Percentiles rank a stretch among this genome's conserved stretches.
Evolutionary conservation across 2,329 filamentous ascomycete genomes (phyloP).

Genomic region (Bretziella fagacearum): DNA sequence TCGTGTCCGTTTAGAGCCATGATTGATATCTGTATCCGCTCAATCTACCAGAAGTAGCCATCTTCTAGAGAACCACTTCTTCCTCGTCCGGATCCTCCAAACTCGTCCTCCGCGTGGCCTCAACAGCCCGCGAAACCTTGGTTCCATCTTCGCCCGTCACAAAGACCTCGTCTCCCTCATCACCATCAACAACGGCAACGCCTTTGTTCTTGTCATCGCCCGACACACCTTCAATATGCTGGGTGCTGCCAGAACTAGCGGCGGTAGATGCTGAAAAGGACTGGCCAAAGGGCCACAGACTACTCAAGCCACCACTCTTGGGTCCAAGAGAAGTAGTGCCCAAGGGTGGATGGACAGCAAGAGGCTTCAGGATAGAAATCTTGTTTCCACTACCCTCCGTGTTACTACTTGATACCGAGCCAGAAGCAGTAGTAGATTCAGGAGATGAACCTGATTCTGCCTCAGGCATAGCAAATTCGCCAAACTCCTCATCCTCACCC

Average conservation of each 20-base stretch:
- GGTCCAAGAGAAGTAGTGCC: constrained; percentile 19
- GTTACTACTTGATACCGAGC: constrained; percentile 10
- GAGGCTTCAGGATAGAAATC: constrained; percentile 35
- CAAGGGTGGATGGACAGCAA: constrained; percentile 34
- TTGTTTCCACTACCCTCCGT: constrained; percentile 20
- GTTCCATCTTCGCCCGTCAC: constrained; percentile 25
- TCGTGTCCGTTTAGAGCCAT: too few relatives aligned
- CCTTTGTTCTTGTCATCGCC: constrained; percentile 15
- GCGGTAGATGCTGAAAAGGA: not conserved
- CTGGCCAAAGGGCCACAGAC: constrained; percentile 40
- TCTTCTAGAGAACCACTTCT: constrained; percentile 28
- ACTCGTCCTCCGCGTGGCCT: constrained; percentile 38
- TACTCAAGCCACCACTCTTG: constrained; percentile 27
- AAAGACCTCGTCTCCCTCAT: constrained; percentile 17
- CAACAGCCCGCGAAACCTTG: constrained; percentile 29
- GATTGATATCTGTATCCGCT: too few relatives aligned
- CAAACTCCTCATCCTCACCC: constrained; percentile 44
- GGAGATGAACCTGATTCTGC: constrained; percentile 21
- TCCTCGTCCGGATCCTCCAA: constrained; percentile 40
- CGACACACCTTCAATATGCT: constrained; percentile 15
- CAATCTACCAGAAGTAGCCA: too few relatives aligned
- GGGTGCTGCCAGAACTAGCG: not conserved
- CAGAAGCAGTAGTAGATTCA: not conserved
- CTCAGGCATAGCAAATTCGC: constrained; percentile 51
- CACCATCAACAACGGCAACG: constrained; percentile 16